Base-by-base conservation (phyloP, 768 basidiomycete genomes). In the Russula dissimulans region DNA sequence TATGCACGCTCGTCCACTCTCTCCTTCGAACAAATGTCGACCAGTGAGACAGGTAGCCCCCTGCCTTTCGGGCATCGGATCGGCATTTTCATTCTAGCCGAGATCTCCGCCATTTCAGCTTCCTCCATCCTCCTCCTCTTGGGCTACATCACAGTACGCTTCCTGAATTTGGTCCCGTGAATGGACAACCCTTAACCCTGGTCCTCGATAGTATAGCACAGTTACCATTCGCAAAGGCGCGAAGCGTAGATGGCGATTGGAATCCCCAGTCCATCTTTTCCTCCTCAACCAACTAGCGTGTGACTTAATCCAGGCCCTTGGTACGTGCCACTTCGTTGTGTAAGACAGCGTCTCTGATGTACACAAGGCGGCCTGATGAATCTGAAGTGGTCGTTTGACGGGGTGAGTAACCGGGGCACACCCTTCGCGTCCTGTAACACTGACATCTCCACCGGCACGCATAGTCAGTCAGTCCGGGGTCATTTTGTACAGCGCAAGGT, bases 341-440 rank as follows among this genome's bases (percentile, higher is more conserved):
- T 9, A 9, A 15, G 43, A 12, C 18, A 54, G 9, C 17, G 10
- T 34, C 17, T 26, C 55, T 62, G 15, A 56, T 53, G 15, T 44
- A 57, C n/a, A 18, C 50, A 39, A 76, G 76, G 77, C 2, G 74
- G 74, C 3, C 63, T 77, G 15, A 69, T 78, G 64, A 67, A 74
- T 54, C 63, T 74, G 34, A 69, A 65, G 60, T 76, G 75, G 75
- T 63, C 71, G 31, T 36, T 61, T 46, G 65, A 70, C 32, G 71
- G 68, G 31, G 75, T 76, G 58, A 51, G 73, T 68, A 8, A 26
- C n/a, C n/a, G 18, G 34, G 46, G 18, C 6, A 17, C 26, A 29
- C 51, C 11, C 29, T 39, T 26, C 38, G 12, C 36, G 22, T 38
- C 26, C 15, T 42, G n/a, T 42, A 38, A 26, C 5, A 17, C 22